Evolutionary conservation across 1,284 basidiomycete species (phyloP), one percentile per base, ranked within the genome.

Genomic region (Ganoderma boninense): DNA sequence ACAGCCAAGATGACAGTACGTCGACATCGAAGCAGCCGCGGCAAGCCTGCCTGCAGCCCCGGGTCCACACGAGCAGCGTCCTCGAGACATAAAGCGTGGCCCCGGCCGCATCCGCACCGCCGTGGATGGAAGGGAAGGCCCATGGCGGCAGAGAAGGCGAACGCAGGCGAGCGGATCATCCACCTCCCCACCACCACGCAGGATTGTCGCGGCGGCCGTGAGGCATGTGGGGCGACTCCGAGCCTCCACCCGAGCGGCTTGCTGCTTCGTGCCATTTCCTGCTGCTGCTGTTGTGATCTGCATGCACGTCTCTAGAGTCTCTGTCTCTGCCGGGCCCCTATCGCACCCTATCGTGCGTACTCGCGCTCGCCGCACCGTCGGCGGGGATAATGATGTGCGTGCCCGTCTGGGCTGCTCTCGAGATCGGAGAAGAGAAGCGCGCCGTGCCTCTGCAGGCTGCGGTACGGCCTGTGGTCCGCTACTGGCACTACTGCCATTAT

Each of bases 161-260:
- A 42, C n/a, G 4, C 60, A 62, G 60, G 60, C 60, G 60, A 62
- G 40, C 60, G 60, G 60, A 62, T 62, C 60, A 62, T 62, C 60
- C 11, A 20, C 62, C 62, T 56, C 52, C 54, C 56, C 42, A 59
- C 64, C 54, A 65, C 54, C 64, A 65, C 42, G 64, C 64, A 65
- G 54, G 64, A 65, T 57, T 59, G 64, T 59, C 56, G 64, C 64
- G 64, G 54, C 20, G 20, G 42, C 52, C 40, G 64, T 38, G 64
- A 65, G 64, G 64, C 64, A 20, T 26, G 49, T 26, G 49, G 49
- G 49, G 49, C 49, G 23, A 52, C 49, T 52, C 49, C 49, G 49
- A 52, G 49, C 49, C 49, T 26, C 23, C 23, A 62, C 13, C 14
- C 35, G 44, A 64, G 32, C 63, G 26, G 49, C 64, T n/a, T 38